A percentile compares a stretch with the other conserved stretches of the same genome.
These are phyloP conservation scores for Aspergillus flavus DNA, from an alignment of 2,329 filamentous ascomycete genomes.

Conservation along the genomic window DNA sequence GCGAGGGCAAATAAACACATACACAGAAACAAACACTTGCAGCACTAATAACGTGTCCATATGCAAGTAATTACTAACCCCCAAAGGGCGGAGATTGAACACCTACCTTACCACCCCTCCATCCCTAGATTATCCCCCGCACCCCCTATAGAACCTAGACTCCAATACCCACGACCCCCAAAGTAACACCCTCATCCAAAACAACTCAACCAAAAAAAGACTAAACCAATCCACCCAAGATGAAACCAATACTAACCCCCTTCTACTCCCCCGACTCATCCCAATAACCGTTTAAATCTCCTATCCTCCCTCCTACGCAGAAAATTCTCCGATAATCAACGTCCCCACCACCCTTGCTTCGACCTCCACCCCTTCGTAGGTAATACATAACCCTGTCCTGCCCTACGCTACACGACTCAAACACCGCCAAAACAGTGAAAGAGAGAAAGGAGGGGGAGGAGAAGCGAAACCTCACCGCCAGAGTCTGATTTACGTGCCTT, in stretches of 20 bases:
- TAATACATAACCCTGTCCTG: background rate
- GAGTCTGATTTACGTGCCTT: background rate
- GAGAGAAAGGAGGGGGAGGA: background rate
- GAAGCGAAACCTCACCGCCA: background rate
- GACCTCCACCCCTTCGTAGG: background rate
- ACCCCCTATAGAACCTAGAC: background rate
- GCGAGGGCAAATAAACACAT: background rate
- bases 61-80: background rate
- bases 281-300: background rate
- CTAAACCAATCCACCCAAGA: background rate
- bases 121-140: background rate
- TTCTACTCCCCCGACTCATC: background rate
- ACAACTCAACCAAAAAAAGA: background rate
- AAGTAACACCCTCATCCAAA: background rate
- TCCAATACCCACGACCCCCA: background rate
- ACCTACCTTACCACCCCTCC: background rate
- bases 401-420: background rate
- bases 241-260: background rate
- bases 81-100: background rate
- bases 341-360: constrained; percentile 4
- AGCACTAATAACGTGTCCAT: background rate
- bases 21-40: background rate
- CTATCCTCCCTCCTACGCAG: background rate
- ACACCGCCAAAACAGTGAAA: background rate
- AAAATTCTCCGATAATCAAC: background rate